Evolutionary conservation across 2,329 filamentous ascomycete genomes (phyloP).

Genomic region (Chaetomium sp.): DNA sequence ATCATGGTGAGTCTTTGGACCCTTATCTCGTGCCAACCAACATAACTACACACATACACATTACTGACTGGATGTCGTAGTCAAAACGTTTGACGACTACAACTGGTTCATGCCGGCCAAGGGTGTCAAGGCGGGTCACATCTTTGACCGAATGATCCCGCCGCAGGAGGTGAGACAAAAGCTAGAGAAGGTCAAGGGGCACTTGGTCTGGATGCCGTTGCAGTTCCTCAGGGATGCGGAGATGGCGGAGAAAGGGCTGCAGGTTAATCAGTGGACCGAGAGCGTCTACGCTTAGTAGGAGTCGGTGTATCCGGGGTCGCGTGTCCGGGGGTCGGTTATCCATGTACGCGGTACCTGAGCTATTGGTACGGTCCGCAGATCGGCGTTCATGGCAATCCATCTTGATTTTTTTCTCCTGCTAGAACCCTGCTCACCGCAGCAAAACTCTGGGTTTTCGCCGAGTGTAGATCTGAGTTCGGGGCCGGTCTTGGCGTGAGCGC

Average conservation of each 20-base stretch:
- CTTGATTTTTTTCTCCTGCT: background rate
- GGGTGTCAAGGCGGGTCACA: slow-evolving; percentile 77
- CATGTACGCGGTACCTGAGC: background rate
- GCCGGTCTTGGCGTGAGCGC: slow-evolving; percentile 2
- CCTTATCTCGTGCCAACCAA: too few species aligned
- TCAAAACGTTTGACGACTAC: slow-evolving; percentile 90
- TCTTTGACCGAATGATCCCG: slow-evolving; percentile 79
- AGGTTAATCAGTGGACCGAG: slow-evolving; percentile 85
- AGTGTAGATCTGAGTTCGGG: slow-evolving; percentile 11
- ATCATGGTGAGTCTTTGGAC: slow-evolving; percentile 61
- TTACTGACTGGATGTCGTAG: slow-evolving; percentile 41
- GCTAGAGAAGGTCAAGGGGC: slow-evolving; percentile 78
- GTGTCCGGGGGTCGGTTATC: background rate
- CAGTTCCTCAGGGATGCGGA: slow-evolving; percentile 80
- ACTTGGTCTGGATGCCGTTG: slow-evolving; percentile 94
- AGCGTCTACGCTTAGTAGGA: slow-evolving; percentile 72
- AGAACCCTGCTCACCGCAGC: background rate
- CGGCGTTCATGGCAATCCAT: background rate
- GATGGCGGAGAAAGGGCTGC: slow-evolving; percentile 87
- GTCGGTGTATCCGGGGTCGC: background rate
- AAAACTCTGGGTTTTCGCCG: background rate
- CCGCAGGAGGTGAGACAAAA: slow-evolving; percentile 72
- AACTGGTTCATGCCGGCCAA: slow-evolving; percentile 72
- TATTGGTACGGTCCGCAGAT: too few species aligned
- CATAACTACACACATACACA: too few species aligned